A percentile compares a stretch with the other conserved stretches of the same genome.
phyloP scores from a whole-genome alignment of 2,329 filamentous ascomycete genomes.

The Pseudocercospora musae region DNA sequence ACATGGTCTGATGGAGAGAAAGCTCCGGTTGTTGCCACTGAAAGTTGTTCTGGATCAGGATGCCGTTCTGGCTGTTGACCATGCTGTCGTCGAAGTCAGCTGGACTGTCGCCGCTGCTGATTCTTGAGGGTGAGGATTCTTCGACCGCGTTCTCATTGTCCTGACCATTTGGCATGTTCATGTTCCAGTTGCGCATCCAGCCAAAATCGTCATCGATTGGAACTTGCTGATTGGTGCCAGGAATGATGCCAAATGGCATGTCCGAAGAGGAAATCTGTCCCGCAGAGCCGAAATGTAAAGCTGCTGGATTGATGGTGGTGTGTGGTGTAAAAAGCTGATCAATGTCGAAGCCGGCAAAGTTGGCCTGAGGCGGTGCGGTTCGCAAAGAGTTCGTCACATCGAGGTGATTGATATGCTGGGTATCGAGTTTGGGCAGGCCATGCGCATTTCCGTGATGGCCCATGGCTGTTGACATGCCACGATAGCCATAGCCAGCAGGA shows the following conservation, averaged over 20 bases:
- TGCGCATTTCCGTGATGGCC: slow-evolving; percentile 64
- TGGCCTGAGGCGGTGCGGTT: slow-evolving; percentile 73
- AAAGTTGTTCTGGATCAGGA: slow-evolving; percentile 27
- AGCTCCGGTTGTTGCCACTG: slow-evolving; percentile 65
- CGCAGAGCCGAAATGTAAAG: slow-evolving; percentile 75
- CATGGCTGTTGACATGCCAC: slow-evolving; percentile 67
- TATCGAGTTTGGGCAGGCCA: slow-evolving; percentile 79
- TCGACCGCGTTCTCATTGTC: slow-evolving; percentile 80
- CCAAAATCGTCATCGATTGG: slow-evolving; percentile 74
- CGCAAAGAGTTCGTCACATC: slow-evolving; percentile 67
- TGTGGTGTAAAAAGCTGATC: slow-evolving; percentile 66
- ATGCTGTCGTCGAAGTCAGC: slow-evolving; percentile 88
- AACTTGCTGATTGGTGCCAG: slow-evolving; percentile 48
- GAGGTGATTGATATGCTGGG: slow-evolving; percentile 57
- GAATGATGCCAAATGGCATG: slow-evolving; percentile 45
- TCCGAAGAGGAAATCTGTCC: slow-evolving; percentile 33
- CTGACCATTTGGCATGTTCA: slow-evolving; percentile 58
- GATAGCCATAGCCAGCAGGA: slow-evolving; percentile 60
- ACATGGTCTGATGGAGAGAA: slow-evolving; percentile 61
- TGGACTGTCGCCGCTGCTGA: slow-evolving; percentile 93
- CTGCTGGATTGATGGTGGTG: slow-evolving; percentile 61
- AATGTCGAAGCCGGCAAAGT: slow-evolving; percentile 67
- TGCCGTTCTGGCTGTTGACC: slow-evolving; percentile 63
- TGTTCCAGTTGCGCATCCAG: slow-evolving; percentile 80
- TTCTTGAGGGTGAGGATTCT: slow-evolving; percentile 90